phyloP scores from a whole-genome alignment of 129 eudicot genomes.

The Tagetes patula region DNA sequence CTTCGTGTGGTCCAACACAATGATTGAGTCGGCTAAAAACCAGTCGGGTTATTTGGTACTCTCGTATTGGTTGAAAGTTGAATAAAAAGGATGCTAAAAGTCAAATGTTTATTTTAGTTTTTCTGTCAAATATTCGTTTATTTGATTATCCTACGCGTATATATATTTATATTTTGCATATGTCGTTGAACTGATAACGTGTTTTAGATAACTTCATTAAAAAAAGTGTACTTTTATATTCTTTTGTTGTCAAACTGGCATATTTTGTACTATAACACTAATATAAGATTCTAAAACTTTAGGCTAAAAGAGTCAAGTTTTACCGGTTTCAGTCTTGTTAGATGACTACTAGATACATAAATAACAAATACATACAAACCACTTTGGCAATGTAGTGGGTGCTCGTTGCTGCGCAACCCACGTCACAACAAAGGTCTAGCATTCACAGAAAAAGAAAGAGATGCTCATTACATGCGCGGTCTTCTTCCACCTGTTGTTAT shows the following conservation, averaged over 20 bases:
- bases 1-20: no score
- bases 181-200: no score
- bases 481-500: constrained; percentile 83
- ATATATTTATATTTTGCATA: no score
- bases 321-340: background rate
- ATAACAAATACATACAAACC: background rate
- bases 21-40: no score
- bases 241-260: background rate
- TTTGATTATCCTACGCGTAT: no score
- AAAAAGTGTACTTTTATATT: background rate
- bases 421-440: constrained; percentile 85
- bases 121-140: no score
- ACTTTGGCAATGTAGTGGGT: constrained; percentile 52
- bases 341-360: background rate
- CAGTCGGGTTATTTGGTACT: no score
- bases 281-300: background rate
- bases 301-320: background rate
- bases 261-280: background rate
- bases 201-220: no score
- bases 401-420: constrained; percentile 77
- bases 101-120: no score
- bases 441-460: constrained; percentile 77
- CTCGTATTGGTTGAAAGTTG: no score
- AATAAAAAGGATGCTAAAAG: no score
- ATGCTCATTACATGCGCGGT: constrained; percentile 80